These are phyloP conservation scores for Trichoderma harzianum DNA, from an alignment of 2,329 filamentous ascomycete species.

Conservation along the genomic window DNA sequence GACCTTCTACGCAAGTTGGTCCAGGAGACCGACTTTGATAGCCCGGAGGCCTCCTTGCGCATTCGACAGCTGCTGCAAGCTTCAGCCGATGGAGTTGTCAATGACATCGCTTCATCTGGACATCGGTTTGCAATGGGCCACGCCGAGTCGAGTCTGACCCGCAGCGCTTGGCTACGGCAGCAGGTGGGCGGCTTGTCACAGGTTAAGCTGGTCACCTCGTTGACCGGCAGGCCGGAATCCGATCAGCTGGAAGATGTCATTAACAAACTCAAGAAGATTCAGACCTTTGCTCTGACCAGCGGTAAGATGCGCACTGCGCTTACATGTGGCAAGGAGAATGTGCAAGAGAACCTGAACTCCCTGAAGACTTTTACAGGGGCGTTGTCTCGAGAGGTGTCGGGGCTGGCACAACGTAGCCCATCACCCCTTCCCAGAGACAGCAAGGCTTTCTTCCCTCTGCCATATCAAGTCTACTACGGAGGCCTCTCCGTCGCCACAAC, in stretches of 20 bases:
- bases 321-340: slow-evolving; percentile 77
- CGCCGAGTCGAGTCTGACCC: slow-evolving; percentile 75
- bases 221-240: slow-evolving; percentile 68
- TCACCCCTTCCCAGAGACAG: slow-evolving; percentile 46
- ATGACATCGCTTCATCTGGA: slow-evolving; percentile 85
- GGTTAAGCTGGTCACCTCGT: slow-evolving; percentile 74
- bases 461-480: slow-evolving; percentile 96
- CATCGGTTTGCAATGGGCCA: slow-evolving; percentile 82
- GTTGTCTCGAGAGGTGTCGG: slow-evolving; percentile 31
- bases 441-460: slow-evolving; percentile 88
- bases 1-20: slow-evolving; percentile 77
- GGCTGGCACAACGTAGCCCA: slow-evolving; percentile 37
- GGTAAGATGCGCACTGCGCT: slow-evolving; percentile 72
- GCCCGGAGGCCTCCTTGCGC: slow-evolving; percentile 73
- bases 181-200: slow-evolving; percentile 90
- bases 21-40: slow-evolving; percentile 85
- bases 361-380: slow-evolving; percentile 65
- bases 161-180: slow-evolving; percentile 69
- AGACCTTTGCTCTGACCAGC: slow-evolving; percentile 69
- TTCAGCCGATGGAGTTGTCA: slow-evolving; percentile 83
- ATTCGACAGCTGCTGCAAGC: slow-evolving; percentile 84
- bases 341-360: slow-evolving; percentile 64
- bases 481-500: slow-evolving; percentile 77
- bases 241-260: slow-evolving; percentile 74
- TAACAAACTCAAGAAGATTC: slow-evolving; percentile 79